Base-by-base conservation (phyloP, 2,329 filamentous ascomycete genomes). In the Colletotrichum costaricense region DNA sequence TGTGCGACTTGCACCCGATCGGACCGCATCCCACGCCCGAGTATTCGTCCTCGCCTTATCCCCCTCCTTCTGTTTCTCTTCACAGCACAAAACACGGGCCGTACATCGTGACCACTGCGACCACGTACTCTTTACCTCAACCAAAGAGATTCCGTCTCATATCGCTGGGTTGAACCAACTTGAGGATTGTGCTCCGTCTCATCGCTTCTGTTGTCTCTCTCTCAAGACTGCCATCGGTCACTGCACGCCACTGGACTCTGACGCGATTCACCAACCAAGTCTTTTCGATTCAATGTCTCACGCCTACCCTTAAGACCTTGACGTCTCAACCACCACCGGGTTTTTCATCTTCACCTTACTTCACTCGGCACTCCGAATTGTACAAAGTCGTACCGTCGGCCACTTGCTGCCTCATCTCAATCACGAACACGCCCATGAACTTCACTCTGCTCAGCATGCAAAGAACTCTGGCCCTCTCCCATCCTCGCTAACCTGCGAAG, bases 371-470 rank as follows among this genome's bases (percentile, higher is more conserved):
- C 24, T 33, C 22, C 49, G 46, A 38, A 28, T 54, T 49, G 49
- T 38, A 3, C 52, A 46, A 52, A 63, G 33, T 42, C 7, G 59
- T 12, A 33, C 42, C 5, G 7, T 33, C 38, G 24, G 19, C 68
- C 22, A 60, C n/a, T 26, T 22, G n/a, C 58, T 54, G 33, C 28
- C 19, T 22, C 42, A 24, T 68, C 55, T 46, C 42, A 52, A 35
- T 12, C 54, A 58, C 69, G 4, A 19, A 16, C 30, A 64, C 73
- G 28, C 57, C 49, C 30, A 68, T 68, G 72, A 72, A 55, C 46
- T 26, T 49, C 12, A 57, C 22, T 74, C 63, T 72, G 49, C 26
- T 63, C 74, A 75, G 74, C 46, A 75, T 75, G 74, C 74, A 64
- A 73, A 69, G 35, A 49, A 24, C 26, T 38, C n/a, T 60, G 57